Conservation (phyloP, 345 rosid species). For the Camelina neglecta region DNA sequence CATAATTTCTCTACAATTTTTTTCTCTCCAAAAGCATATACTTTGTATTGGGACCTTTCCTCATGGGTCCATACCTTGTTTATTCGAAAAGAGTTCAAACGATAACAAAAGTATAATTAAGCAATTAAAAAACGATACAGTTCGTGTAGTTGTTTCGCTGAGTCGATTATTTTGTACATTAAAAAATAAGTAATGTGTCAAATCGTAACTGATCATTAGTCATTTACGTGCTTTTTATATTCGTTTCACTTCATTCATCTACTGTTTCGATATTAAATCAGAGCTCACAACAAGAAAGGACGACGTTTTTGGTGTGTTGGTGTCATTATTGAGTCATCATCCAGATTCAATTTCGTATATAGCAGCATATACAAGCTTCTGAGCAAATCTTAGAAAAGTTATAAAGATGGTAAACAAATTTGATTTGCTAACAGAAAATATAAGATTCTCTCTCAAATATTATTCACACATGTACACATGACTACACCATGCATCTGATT, state of each 20-base stretch:
- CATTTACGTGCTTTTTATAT: background rate
- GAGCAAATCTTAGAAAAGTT: too few species aligned
- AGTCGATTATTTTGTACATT: conserved; percentile 8
- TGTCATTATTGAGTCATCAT: too few species aligned
- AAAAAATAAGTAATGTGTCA: conserved; percentile 10
- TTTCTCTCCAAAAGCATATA: conserved; percentile 32
- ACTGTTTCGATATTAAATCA: background rate
- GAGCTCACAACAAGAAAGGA: background rate
- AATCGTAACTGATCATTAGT: conserved; percentile 16
- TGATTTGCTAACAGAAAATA: background rate
- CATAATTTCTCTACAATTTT: conserved; percentile 8
- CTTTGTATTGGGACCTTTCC: conserved; percentile 44
- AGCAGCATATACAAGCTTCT: too few species aligned
- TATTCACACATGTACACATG: background rate
- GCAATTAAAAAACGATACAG: conserved; percentile 6
- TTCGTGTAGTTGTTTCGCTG: conserved; percentile 18
- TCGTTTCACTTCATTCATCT: conserved; percentile 8
- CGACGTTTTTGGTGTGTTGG: background rate
- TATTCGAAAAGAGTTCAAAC: conserved; percentile 16
- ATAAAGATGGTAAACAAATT: background rate
- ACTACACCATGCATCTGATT: background rate
- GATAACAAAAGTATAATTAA: conserved; percentile 31
- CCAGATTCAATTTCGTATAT: too few species aligned
- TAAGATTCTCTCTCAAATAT: background rate
- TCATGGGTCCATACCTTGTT: conserved; percentile 33